Evolutionary conservation across 495 filamentous ascomycete genomes (phyloP), one percentile per base, ranked within the genome.

Genomic region (Aspergillus panamensis): DNA sequence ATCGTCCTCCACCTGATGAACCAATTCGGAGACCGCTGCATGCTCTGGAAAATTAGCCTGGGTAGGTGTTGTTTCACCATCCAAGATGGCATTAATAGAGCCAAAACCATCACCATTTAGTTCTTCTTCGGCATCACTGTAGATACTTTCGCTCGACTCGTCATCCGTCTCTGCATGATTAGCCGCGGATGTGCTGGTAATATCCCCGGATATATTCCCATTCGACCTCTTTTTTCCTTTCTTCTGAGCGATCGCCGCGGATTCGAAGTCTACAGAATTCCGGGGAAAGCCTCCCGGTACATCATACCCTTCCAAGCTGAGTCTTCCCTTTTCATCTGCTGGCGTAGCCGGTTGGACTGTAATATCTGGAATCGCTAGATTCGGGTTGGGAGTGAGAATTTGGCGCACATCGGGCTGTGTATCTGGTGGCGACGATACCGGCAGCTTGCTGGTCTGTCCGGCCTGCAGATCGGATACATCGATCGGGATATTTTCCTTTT

Each of bases 111-210:
- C 84, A 6, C 85, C 86, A 40, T 92, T 84, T 0, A 88, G 72
- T 53, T 91, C 88, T 65, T 96, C 92, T 42, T 86, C 86, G 3
- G 92, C 92, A 78, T 96, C 92, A 64, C 89, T 94, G 69, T 93
- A 96, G 48, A 93, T 80, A 69, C 88, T 93, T 31, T 79, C 75
- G 25, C 77, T 75, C 32, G 76, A 78, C n/a, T 84, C 83, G 30
- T 77, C 78, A 45, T 77, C 78, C 7, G 70, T 71, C 39, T 75
- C 71, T 19, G 65, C 66, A 30, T 64, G 68, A 21, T 67, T 55
- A 17, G 63, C 29, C 0, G 55, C 60, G 30, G 63, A 55, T 16
- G 62, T 50, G 10, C 60, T 55, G 33, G 55, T 54, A 10, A 57
- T 39, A 3, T 32, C 54, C 33, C n/a, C 7, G 25, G 25, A 5